Evolutionary conservation across 768 basidiomycete species (phyloP), one percentile per base, ranked within the genome.

Genomic region (Lentinus brumalis): DNA sequence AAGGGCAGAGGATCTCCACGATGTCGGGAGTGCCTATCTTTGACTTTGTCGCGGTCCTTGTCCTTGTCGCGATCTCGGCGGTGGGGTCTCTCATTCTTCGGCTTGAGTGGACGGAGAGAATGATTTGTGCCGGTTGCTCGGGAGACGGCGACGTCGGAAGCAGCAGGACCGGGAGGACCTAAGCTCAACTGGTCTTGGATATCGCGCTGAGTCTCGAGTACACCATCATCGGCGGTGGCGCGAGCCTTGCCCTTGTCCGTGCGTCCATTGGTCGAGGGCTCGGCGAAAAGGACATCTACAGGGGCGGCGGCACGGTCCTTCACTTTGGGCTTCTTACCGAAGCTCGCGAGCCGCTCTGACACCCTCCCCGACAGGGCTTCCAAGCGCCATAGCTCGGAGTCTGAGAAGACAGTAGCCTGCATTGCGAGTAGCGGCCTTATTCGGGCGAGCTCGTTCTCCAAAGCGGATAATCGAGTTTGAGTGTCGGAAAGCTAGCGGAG

Each of bases 361-460:
- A 41, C 44, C 5, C 41, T 14, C 11, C 53, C 16, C 8, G 50
- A 39, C 2, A 50, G 41, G 7, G 47, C 42, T n/a, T 62, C 53
- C 5, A 57, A 53, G 4, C 53, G 57, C 62, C 62, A 59, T 6
- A 59, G 41, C 14, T 51, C 30, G 3, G 63, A 50, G 11, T 65
- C 63, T 7, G 46, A 46, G 7, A 65, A 60, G 71, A 76, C 18
- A 12, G 71, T 63, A 31, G 87, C 83, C 50, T 87, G 84, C 81
- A 90, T 84, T 14, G 90, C 75, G 47, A 92, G 78, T 39, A 91
- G 72, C 0, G 91, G 91, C 50, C 85, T 84, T 2, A 92, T 79
- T 62, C 84, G 83, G 2, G 76, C 71, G 8, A 92, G 76, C 69
- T 92, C 90, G 11, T 78, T 67, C 73, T 92, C 90, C 0, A 92